Evolutionary conservation across 2,329 filamentous ascomycete species (phyloP).

Genomic region (Drechslerella dactyloides): DNA sequence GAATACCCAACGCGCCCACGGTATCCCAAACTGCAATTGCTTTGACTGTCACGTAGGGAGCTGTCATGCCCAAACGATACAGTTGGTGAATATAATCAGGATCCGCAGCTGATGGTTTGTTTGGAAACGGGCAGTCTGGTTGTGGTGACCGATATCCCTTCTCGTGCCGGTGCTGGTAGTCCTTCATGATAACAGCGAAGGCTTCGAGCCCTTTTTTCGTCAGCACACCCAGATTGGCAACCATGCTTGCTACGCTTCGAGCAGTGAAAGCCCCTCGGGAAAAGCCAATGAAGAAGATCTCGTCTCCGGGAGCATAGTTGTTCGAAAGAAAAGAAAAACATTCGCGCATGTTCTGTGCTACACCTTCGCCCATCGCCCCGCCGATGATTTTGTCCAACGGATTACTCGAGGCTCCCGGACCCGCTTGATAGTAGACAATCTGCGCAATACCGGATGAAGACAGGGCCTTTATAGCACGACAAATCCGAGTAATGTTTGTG

Average conservation of each 20-base stretch:
- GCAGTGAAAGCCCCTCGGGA: slow-evolving; percentile 67
- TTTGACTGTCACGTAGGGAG: slow-evolving; percentile 59
- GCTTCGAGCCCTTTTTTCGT: slow-evolving; percentile 64
- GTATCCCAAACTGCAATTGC: slow-evolving; percentile 65
- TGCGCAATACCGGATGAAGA: slow-evolving; percentile 65
- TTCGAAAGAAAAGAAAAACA: slow-evolving; percentile 69
- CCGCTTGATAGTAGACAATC: slow-evolving; percentile 68
- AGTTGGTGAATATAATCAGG: slow-evolving; percentile 44
- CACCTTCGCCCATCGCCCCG: slow-evolving; percentile 53
- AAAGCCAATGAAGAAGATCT: slow-evolving; percentile 66
- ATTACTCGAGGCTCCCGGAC: slow-evolving; percentile 62
- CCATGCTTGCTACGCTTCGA: slow-evolving; percentile 65
- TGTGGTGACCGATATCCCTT: slow-evolving; percentile 40
- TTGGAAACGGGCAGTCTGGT: slow-evolving; percentile 34
- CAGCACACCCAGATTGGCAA: slow-evolving; percentile 63
- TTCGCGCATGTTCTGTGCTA: slow-evolving; percentile 63
- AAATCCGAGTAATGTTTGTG: slow-evolving; percentile 67
- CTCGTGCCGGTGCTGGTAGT: slow-evolving; percentile 55
- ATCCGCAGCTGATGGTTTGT: slow-evolving; percentile 33
- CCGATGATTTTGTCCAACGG: slow-evolving; percentile 35
- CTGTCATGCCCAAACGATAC: slow-evolving; percentile 37
- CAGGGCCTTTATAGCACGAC: slow-evolving; percentile 64
- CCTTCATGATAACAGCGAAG: slow-evolving; percentile 66
- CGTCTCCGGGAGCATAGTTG: slow-evolving; percentile 67
- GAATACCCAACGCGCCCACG: slow-evolving; percentile 62